Base-by-base conservation (phyloP, 495 filamentous ascomycete genomes). In the Neurospora sp. region DNA sequence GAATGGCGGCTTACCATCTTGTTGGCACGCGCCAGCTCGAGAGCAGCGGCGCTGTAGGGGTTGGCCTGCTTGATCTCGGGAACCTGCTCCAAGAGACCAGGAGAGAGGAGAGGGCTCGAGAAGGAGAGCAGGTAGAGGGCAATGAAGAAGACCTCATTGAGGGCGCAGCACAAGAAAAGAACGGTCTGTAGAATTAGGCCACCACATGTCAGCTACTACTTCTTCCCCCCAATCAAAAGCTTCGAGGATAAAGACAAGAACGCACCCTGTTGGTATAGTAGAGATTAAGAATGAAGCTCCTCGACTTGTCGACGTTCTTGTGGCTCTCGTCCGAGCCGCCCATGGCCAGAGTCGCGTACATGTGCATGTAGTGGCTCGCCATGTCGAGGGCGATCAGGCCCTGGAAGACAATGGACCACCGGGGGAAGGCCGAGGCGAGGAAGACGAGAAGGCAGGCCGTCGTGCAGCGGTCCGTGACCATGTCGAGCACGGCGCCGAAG, bases 111-210 rank as follows among this genome's bases (percentile, higher is more conserved):
- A 1, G 94, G 94, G 44, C 92, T 94, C 66, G 91, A 94, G 88
- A 99, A 99, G 76, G 94, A 97, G 61, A 99, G 89, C 59, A 99
- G 92, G 85, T 99, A 99, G 75, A 98, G 88, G 61, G 94, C 94
- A 80, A 99, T 94, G 86, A 98, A 99, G 87, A 97, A 98, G 73
- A 92, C 81, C 82, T 99, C 96, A 82, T 98, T 98, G 41, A 96
- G 84, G 66, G 89, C 87, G 83, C 96, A 99, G 84, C 91, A 93
- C 74, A 92, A 78, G 86, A 98, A 98, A 71, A 99, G 87, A 22
- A 99, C 94, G 73, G 85, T 91, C 96, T 99, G 78, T 69, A 69
- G 3, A 12, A 16, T 20, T 0, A 22, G 0, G 42, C 20, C 48
- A 59, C 48, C 48, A 68, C 46, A 37, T 68, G 74, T 80, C 22